A percentile compares a stretch with the other conserved stretches of the same genome.
Evolutionary conservation across 495 filamentous ascomycete species (phyloP).

Genomic region (Bathelium albidoporum): DNA sequence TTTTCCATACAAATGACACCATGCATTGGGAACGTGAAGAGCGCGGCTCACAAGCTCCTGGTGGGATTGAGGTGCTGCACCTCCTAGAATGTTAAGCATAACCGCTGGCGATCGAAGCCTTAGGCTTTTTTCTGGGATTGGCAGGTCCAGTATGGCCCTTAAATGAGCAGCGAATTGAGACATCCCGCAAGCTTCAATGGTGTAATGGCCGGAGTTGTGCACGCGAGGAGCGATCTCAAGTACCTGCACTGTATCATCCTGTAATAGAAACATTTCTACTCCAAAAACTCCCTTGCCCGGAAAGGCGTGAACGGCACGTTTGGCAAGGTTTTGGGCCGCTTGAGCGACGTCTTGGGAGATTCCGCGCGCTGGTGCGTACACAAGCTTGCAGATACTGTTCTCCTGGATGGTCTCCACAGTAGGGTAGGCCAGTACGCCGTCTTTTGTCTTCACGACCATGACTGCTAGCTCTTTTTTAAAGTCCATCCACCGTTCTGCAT

Average conservation of each 20-base stretch:
- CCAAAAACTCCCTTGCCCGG: slow-evolving; percentile 90
- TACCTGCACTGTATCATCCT: slow-evolving; percentile 59
- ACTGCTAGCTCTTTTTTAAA: slow-evolving; percentile 84
- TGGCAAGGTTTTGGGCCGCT: slow-evolving; percentile 65
- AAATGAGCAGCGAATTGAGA: slow-evolving; percentile 92
- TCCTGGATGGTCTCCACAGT: slow-evolving; percentile 92
- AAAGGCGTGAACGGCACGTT: slow-evolving; percentile 66
- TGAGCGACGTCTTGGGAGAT: slow-evolving; percentile 51
- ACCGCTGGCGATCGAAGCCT: slow-evolving; percentile 54
- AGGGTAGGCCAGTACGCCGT: slow-evolving; percentile 69
- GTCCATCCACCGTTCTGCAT: slow-evolving; percentile 83
- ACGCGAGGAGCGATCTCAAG: slow-evolving; percentile 94
- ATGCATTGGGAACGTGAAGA: slow-evolving; percentile 48
- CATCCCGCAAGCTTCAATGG: slow-evolving; percentile 82
- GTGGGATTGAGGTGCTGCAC: slow-evolving; percentile 58
- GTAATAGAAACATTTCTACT: slow-evolving; percentile 91
- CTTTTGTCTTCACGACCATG: slow-evolving; percentile 87
- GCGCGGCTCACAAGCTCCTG: slow-evolving; percentile 54
- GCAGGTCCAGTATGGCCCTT: slow-evolving; percentile 70
- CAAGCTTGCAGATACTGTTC: slow-evolving; percentile 89
- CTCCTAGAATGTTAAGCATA: slow-evolving; percentile 96
- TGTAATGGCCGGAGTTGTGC: slow-evolving; percentile 96
- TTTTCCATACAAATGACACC: slow-evolving; percentile 88
- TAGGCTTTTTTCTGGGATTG: slow-evolving; percentile 51
- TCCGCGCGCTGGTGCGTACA: slow-evolving; percentile 71